Evolutionary conservation across 495 filamentous ascomycete species (phyloP).

Genomic region (Aspergillus kassunensis): DNA sequence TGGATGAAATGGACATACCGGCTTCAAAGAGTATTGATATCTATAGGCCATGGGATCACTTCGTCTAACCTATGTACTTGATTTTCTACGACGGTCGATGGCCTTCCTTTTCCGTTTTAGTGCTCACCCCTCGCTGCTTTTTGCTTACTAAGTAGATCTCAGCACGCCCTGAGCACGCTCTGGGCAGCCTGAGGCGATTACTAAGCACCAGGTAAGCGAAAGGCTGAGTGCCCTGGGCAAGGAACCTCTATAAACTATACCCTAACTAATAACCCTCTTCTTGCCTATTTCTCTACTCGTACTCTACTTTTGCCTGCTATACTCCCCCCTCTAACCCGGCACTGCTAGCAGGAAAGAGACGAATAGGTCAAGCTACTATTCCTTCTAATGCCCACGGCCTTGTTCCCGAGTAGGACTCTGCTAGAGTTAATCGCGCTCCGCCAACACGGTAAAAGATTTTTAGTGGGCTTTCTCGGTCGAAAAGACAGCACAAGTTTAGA

Average conservation of each 20-base stretch:
- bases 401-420: no score
- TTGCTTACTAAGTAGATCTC: conserved; percentile 28
- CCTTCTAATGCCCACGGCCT: no score
- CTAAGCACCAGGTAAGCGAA: conserved; percentile 4
- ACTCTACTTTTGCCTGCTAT: conserved; percentile 9
- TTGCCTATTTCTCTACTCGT: conserved; percentile 4
- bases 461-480: no score
- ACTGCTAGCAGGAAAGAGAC: no score
- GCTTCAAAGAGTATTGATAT: no score
- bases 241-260: conserved; percentile 7
- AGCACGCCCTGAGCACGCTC: conserved; percentile 13
- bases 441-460: no score
- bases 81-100: conserved; percentile 8
- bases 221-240: conserved; percentile 2
- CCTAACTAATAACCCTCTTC: conserved; percentile 1
- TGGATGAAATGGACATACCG: no score
- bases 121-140: conserved; percentile 31
- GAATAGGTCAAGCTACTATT: no score
- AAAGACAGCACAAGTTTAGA: no score
- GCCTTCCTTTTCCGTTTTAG: conserved; percentile 19
- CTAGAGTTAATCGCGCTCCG: no score
- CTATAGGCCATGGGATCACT: no score
- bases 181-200: conserved; percentile 8
- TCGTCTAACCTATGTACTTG: conserved; percentile 9
- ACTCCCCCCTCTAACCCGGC: no score